Conservation (phyloP, 2,329 filamentous ascomycete species). For the Cercospora sp. region DNA sequence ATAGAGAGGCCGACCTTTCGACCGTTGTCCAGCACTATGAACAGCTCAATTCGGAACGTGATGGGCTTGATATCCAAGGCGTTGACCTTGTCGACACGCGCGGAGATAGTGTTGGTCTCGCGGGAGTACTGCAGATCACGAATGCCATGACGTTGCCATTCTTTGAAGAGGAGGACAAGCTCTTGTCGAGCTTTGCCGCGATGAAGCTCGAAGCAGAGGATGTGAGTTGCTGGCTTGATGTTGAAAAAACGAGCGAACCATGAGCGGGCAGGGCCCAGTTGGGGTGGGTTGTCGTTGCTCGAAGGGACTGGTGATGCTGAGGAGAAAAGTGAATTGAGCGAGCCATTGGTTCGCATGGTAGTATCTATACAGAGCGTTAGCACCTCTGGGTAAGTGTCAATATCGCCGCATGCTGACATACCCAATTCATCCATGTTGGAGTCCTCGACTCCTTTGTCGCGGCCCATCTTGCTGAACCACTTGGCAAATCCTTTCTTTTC, state of each 20-base stretch:
- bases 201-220: constrained; percentile 73
- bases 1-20: constrained; percentile 75
- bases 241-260: constrained; percentile 90
- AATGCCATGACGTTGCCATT: constrained; percentile 78
- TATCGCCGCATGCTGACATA: constrained; percentile 15
- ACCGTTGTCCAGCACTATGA: constrained; percentile 84
- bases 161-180: constrained; percentile 69
- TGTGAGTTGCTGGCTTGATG: constrained; percentile 76
- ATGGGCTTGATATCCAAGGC: constrained; percentile 82
- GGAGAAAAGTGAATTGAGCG: constrained; percentile 37
- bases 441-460: constrained; percentile 34
- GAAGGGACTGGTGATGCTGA: constrained; percentile 43
- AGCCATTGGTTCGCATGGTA: constrained; percentile 30
- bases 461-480: constrained; percentile 54
- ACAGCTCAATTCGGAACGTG: constrained; percentile 82
- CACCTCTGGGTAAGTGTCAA: not conserved
- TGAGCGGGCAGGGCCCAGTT: constrained; percentile 57
- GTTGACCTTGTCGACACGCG: constrained; percentile 72
- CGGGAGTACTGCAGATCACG: constrained; percentile 77
- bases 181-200: constrained; percentile 76
- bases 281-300: constrained; percentile 53
- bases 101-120: constrained; percentile 75
- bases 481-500: constrained; percentile 54
- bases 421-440: constrained; percentile 22
- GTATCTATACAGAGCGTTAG: constrained; percentile 24